These are phyloP conservation scores for Fomitopsis pulvina DNA, from an alignment of 768 basidiomycete genomes.

Conservation along the genomic window DNA sequence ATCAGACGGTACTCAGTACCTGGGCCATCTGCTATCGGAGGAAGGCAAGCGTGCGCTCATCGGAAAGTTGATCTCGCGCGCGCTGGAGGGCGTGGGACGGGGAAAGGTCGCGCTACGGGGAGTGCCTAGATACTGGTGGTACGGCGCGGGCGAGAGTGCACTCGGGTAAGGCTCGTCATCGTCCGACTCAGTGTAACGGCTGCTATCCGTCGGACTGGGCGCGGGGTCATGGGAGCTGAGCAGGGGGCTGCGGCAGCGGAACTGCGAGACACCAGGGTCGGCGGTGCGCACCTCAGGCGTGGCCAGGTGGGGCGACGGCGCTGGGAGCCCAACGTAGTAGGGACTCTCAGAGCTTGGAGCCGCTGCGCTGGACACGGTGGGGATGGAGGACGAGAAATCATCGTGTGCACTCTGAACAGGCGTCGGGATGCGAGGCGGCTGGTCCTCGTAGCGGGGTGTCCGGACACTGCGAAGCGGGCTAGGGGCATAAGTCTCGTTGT, in stretches of 20 bases:
- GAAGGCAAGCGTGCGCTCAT: not conserved
- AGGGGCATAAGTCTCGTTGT: not conserved
- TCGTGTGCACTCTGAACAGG: not conserved
- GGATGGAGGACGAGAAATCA: not conserved
- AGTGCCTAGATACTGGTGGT: not conserved
- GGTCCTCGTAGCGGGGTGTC: not conserved
- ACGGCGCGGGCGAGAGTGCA: not conserved
- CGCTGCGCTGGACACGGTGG: not conserved
- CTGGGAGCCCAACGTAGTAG: not conserved
- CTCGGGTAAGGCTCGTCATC: not conserved
- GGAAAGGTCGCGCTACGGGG: conserved; percentile 2
- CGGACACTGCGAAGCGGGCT: not conserved
- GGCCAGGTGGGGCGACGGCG: not conserved
- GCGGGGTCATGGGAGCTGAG: not conserved
- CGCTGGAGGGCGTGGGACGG: not conserved
- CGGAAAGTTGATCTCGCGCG: not conserved
- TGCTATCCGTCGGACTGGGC: conserved; percentile 1
- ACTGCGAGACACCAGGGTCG: not conserved
- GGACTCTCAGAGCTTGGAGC: not conserved
- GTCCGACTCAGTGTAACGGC: conserved; percentile 1
- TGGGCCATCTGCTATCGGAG: not conserved
- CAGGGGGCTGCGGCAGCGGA: not conserved
- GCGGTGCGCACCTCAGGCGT: not conserved
- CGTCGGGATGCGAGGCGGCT: not conserved
- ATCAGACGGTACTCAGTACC: not conserved